Percentiles rank a stretch among this genome's conserved stretches.
phyloP scores from a whole-genome alignment of 2,329 filamentous ascomycete genomes.

The Colletotrichum spaethianum region DNA sequence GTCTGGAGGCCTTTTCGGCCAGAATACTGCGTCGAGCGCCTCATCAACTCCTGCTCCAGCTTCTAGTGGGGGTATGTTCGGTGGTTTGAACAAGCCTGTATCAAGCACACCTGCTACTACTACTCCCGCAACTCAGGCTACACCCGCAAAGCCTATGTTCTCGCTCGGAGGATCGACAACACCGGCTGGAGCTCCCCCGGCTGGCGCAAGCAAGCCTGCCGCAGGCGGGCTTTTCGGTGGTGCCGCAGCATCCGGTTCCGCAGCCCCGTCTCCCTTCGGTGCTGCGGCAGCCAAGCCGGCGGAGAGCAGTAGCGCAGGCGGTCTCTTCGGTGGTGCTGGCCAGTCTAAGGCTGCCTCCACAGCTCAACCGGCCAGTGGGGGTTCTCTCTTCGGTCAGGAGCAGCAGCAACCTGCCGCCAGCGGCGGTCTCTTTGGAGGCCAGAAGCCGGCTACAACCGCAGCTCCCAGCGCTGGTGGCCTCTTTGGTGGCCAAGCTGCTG shows the following conservation, averaged over 20 bases:
- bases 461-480: slow-evolving; percentile 34
- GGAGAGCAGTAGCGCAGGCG: slow-evolving; percentile 39
- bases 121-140: slow-evolving; percentile 49
- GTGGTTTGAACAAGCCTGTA: slow-evolving; percentile 34
- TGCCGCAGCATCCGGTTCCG: slow-evolving; percentile 31
- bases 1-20: slow-evolving; percentile 48
- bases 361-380: slow-evolving; percentile 39
- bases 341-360: slow-evolving; percentile 48
- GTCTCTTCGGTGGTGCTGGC: slow-evolving; percentile 50
- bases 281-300: slow-evolving; percentile 30
- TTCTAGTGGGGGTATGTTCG: slow-evolving; percentile 40
- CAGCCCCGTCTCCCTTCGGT: slow-evolving; percentile 36
- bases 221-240: slow-evolving; percentile 51
- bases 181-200: slow-evolving; percentile 68
- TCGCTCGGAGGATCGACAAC: slow-evolving; percentile 66
- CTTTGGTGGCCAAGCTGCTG: slow-evolving; percentile 37
- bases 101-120: slow-evolving; percentile 34
- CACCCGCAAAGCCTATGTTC: slow-evolving; percentile 64
- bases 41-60: slow-evolving; percentile 44
- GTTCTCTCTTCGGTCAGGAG: slow-evolving; percentile 36
- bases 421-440: slow-evolving; percentile 45
- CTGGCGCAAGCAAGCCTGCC: slow-evolving; percentile 50
- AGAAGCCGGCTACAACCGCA: slow-evolving; percentile 27
- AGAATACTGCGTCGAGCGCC: slow-evolving; percentile 42
- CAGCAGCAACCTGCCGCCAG: slow-evolving; percentile 40